phyloP scores from a whole-genome alignment of 2,329 filamentous ascomycete genomes.

The Epichloe hybrida region DNA sequence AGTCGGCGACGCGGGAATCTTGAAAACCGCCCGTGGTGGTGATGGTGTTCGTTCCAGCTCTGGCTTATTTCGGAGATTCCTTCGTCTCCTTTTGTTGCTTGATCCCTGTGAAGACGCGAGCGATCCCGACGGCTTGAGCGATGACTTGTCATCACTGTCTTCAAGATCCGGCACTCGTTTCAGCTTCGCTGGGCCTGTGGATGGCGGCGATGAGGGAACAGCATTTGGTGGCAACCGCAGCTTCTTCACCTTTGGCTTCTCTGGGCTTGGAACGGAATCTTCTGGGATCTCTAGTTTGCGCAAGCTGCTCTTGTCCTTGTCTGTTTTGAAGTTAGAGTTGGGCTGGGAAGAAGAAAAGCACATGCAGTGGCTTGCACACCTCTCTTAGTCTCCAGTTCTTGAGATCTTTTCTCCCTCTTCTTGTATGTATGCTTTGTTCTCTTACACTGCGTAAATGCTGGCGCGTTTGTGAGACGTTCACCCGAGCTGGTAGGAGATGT shows the following conservation, averaged over 20 bases:
- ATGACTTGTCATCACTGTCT: not conserved
- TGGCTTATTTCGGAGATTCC: not conserved
- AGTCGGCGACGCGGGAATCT: slow-evolving; percentile 9
- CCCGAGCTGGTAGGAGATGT: slow-evolving; percentile 8
- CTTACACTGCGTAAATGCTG: slow-evolving; percentile 12
- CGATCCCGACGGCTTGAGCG: not conserved
- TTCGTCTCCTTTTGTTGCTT: not conserved
- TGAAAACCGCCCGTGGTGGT: slow-evolving; percentile 10
- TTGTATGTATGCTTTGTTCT: slow-evolving; percentile 14
- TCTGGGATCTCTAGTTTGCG: slow-evolving; percentile 3
- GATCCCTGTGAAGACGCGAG: not conserved
- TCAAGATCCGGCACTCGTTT: not conserved
- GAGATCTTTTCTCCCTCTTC: slow-evolving; percentile 11
- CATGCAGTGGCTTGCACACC: not conserved
- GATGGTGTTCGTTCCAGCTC: slow-evolving; percentile 3
- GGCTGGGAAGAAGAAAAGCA: not conserved
- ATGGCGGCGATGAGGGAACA: not conserved
- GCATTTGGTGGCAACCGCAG: not conserved
- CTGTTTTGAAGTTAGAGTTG: not conserved
- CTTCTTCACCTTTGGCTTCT: slow-evolving; percentile 1
- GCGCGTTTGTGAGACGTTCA: slow-evolving; percentile 11
- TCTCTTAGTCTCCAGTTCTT: slow-evolving; percentile 9
- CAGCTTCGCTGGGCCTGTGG: slow-evolving; percentile 1
- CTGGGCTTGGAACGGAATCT: not conserved
- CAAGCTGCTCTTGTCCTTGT: not conserved